phyloP scores from a whole-genome alignment of 2,329 filamentous ascomycete genomes.

The Cladorrhinum sp. region DNA sequence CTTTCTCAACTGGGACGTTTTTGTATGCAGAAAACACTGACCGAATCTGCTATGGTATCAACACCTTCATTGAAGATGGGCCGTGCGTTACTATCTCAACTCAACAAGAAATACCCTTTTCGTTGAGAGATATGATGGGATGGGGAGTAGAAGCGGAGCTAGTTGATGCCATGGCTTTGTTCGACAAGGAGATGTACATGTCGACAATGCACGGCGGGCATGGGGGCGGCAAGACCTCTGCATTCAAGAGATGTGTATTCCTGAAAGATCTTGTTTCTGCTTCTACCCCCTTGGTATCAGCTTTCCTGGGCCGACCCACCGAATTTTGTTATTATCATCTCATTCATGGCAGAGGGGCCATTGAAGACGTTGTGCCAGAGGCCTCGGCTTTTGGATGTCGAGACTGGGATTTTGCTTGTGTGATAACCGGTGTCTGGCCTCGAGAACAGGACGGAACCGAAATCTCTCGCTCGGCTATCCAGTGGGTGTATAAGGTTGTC shows the following conservation, averaged over 20 bases:
- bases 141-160: too few species aligned
- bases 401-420: slow-evolving; percentile 63
- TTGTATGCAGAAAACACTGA: too few species aligned
- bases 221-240: slow-evolving; percentile 55
- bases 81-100: too few species aligned
- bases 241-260: slow-evolving; percentile 64
- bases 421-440: slow-evolving; percentile 61
- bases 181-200: slow-evolving; percentile 61
- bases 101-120: too few species aligned
- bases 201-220: slow-evolving; percentile 59
- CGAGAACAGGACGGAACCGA: slow-evolving; percentile 49
- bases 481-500: slow-evolving; percentile 57
- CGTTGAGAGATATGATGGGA: too few species aligned
- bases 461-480: slow-evolving; percentile 36
- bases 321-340: slow-evolving; percentile 60
- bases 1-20: too few species aligned
- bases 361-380: slow-evolving; percentile 42
- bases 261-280: slow-evolving; percentile 47
- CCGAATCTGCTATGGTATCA: too few species aligned
- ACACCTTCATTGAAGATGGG: too few species aligned
- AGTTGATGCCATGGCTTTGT: slow-evolving; percentile 51
- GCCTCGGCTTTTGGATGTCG: slow-evolving; percentile 60
- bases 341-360: slow-evolving; percentile 55
- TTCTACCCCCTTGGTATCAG: slow-evolving; percentile 38
- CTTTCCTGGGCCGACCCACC: slow-evolving; percentile 48